Percentiles rank a stretch among this genome's conserved stretches.
These are phyloP conservation scores for Hericium erinaceus DNA, from an alignment of 768 basidiomycete species.

Conservation along the genomic window DNA sequence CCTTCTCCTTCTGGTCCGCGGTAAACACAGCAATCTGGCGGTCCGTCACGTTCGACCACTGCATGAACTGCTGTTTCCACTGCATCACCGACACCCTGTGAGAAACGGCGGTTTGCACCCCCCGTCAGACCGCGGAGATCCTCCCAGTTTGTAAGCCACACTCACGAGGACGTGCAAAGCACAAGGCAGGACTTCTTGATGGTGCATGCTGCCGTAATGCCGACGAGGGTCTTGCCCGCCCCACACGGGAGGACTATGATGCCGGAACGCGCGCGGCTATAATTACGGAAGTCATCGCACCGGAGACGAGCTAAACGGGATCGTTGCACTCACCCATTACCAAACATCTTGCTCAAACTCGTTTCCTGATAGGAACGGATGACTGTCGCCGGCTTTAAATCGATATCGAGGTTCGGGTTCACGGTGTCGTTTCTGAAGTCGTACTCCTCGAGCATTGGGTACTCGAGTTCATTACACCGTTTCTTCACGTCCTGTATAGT, in stretches of 20 bases:
- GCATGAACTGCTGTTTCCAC: slow-evolving; percentile 98
- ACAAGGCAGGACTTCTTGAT: slow-evolving; percentile 99
- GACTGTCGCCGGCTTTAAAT: slow-evolving; percentile 94
- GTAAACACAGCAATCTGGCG: slow-evolving; percentile 96
- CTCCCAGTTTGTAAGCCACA: slow-evolving; percentile 25
- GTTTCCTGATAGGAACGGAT: slow-evolving; percentile 99
- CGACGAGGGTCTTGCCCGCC: slow-evolving; percentile 96
- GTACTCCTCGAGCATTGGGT: slow-evolving; percentile 98
- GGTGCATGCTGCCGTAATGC: slow-evolving; percentile 98
- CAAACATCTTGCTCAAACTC: slow-evolving; percentile 98
- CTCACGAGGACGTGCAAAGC: slow-evolving; percentile 94
- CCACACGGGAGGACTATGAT: slow-evolving; percentile 98
- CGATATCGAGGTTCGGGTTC: slow-evolving; percentile 96
- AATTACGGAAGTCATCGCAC: slow-evolving; percentile 8
- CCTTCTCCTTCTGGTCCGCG: slow-evolving; percentile 96
- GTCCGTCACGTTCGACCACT: slow-evolving; percentile 97
- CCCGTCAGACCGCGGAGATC: too few species aligned
- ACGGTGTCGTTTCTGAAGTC: slow-evolving; percentile 96
- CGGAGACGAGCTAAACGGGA: neutral
- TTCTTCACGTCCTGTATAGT: slow-evolving; percentile 79
- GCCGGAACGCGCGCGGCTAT: slow-evolving; percentile 89
- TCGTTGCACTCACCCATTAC: slow-evolving; percentile 67
- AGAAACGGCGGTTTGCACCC: too few species aligned
- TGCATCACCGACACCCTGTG: slow-evolving; percentile 88
- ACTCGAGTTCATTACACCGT: slow-evolving; percentile 92